Conservation (phyloP, 495 filamentous ascomycete genomes). For the Apiosordaria backusii region DNA sequence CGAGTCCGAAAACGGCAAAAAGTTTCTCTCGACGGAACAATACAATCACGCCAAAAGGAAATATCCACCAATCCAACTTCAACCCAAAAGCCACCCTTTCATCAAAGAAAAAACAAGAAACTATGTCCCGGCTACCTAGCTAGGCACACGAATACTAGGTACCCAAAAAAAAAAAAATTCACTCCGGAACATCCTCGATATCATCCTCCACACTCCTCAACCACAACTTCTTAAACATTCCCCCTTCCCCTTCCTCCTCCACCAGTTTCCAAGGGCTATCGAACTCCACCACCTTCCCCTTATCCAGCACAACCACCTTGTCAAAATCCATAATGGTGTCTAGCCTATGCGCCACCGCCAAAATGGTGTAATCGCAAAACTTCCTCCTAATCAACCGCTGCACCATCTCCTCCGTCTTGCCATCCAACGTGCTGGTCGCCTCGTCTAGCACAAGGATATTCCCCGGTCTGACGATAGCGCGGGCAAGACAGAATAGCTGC, state of each 20-base stretch:
- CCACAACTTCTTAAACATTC: background rate
- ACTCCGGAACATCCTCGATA: background rate
- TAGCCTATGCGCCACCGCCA: conserved; percentile 43
- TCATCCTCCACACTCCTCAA: background rate
- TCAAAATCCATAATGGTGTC: conserved; percentile 43
- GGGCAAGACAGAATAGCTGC: conserved; percentile 60
- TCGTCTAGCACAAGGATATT: conserved; percentile 32
- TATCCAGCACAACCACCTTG: conserved; percentile 37
- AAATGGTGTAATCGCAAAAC: conserved; percentile 40
- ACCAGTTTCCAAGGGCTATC: conserved; percentile 34
- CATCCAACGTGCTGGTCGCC: conserved; percentile 35
- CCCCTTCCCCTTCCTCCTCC: conserved; percentile 12
- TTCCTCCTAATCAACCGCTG: conserved; percentile 31
- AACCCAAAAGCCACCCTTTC: too few relatives aligned
- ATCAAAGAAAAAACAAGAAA: too few relatives aligned
- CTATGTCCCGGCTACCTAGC: too few relatives aligned
- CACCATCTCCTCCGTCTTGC: conserved; percentile 30
- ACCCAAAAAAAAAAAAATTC: too few relatives aligned
- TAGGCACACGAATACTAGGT: too few relatives aligned
- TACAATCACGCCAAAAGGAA: too few relatives aligned
- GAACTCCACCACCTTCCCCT: conserved; percentile 37
- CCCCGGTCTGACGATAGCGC: conserved; percentile 49
- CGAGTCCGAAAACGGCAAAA: too few relatives aligned
- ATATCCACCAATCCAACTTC: too few relatives aligned
- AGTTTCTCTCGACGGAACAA: too few relatives aligned